These are phyloP conservation scores for Sophora flavescens DNA, from an alignment of 306 rosid species.

Conservation along the genomic window DNA sequence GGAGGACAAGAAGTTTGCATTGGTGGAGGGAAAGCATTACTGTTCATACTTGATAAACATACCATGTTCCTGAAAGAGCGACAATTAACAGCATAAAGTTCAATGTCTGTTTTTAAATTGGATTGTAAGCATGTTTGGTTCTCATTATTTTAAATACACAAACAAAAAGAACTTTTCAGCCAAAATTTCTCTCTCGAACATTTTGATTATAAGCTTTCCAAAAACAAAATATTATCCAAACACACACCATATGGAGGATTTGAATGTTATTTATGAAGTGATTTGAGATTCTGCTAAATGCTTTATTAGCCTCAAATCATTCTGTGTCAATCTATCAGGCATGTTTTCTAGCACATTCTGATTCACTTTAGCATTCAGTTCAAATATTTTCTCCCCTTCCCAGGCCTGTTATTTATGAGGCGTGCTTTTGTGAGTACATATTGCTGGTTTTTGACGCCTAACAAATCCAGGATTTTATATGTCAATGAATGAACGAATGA, in stretches of 20 bases:
- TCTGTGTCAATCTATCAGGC: neutral
- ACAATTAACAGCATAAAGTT: conserved; percentile 2
- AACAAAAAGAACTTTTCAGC: neutral
- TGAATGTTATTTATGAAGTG: neutral
- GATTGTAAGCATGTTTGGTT: conserved; percentile 17
- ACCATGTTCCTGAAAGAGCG: neutral
- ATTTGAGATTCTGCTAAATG: neutral
- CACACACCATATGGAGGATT: neutral
- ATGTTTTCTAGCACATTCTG: neutral
- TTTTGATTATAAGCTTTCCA: neutral
- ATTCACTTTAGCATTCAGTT: conserved; percentile 15
- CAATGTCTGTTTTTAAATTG: neutral
- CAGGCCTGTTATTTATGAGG: neutral
- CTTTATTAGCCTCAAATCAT: neutral
- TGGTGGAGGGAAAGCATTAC: neutral
- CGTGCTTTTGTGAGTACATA: neutral
- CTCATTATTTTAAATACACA: neutral
- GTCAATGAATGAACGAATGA: too few species aligned
- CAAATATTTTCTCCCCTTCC: conserved; percentile 1
- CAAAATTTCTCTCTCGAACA: conserved; percentile 17
- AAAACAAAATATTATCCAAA: neutral
- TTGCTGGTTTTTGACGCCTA: neutral
- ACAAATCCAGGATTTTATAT: neutral
- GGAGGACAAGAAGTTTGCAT: neutral
- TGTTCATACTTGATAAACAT: neutral